These are phyloP conservation scores for Rhizopogon vinicolor DNA, from an alignment of 768 basidiomycete species.

Conservation along the genomic window DNA sequence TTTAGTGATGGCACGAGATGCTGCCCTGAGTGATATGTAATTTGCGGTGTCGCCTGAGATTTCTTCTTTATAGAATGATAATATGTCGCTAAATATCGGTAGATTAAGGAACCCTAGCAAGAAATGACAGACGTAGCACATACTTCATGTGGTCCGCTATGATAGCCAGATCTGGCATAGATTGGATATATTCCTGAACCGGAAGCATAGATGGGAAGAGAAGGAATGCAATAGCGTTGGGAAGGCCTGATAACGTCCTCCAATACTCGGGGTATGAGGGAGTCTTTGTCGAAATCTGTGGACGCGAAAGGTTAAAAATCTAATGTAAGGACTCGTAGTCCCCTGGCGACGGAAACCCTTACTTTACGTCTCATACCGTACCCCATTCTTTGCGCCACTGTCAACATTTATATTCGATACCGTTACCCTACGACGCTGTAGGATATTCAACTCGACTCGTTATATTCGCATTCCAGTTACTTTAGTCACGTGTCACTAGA, in stretches of 20 bases:
- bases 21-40: constrained; percentile 29
- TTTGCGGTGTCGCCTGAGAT: constrained; percentile 29
- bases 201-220: constrained; percentile 27
- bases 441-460: no score
- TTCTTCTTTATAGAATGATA: constrained; percentile 41
- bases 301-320: neutral
- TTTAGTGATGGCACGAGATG: constrained; percentile 18
- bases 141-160: neutral
- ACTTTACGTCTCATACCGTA: no score
- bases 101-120: neutral
- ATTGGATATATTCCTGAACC: constrained; percentile 23
- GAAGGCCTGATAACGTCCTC: constrained; percentile 18
- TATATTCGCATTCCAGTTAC: no score
- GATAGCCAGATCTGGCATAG: constrained; percentile 21
- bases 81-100: constrained; percentile 27
- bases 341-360: no score
- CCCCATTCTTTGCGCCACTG: no score
- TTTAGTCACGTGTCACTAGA: no score
- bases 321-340: no score
- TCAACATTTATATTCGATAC: no score
- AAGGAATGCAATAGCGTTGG: constrained; percentile 24
- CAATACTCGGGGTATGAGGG: constrained; percentile 9
- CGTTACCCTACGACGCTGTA: no score
- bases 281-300: constrained; percentile 6
- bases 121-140: neutral